Evolutionary conservation across 768 basidiomycete species (phyloP), one percentile per base, ranked within the genome.

Genomic region (Tylopilus sp.): DNA sequence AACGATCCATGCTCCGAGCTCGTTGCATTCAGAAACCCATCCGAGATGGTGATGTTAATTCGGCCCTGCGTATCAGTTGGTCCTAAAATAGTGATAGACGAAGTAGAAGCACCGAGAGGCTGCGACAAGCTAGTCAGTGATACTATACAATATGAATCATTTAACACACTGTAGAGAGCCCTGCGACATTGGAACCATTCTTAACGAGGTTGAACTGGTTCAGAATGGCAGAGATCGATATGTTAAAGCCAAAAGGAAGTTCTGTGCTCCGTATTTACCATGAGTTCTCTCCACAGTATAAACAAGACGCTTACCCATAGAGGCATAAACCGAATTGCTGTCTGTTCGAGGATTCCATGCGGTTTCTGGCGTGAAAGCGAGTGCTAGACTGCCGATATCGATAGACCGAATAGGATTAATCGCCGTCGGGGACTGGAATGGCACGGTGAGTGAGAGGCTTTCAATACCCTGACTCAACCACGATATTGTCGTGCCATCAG

Each of bases 331-430:
- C n/a, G 78, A 74, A 52, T 78, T 73, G 58, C 82, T 85, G 50
- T 76, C 71, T 5, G 78, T 71, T n/a, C 65, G 64, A 1, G 86
- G 86, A 17, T 71, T 67, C 81, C 83, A 88, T 23, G 84, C 77
- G 3, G 69, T 68, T 9, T 71, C 64, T 47, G 74, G 66, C 9
- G 77, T 75, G 66, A 88, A 90, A 1, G 63, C 64, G 17, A 90
- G 76, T 10, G 71, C 76, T 48, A 90, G 62, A 53, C 75, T 72
- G 8, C 80, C 83, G 35, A 89, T 87, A 12, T 71, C 67, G 56
- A 89, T 87, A n/a, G 73, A 69, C 44, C 72, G 75, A 59, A 88
- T 88, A 15, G 86, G 83, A 58, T 79, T 72, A 50, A 88, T 84
- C 4, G 79, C 73, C 2, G 60, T 61, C 28, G 55, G 60, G 38